Evolutionary conservation across 176 grass and related monocot genomes (phyloP), one percentile per base, ranked within the genome.

Genomic region (Puccinellia tenuiflora): DNA sequence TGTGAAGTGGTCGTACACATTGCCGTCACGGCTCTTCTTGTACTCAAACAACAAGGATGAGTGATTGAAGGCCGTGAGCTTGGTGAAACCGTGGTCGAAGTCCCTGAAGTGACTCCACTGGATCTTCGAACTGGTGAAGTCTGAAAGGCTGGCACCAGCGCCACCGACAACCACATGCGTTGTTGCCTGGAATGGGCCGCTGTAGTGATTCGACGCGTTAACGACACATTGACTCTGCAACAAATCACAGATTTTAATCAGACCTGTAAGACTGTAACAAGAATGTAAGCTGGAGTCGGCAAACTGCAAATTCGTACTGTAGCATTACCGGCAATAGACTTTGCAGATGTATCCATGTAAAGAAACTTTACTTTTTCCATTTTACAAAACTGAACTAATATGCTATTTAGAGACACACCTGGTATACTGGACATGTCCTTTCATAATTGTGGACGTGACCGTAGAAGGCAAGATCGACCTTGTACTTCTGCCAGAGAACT

Each of bases 371-470:
- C n/a, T n/a, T n/a, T n/a, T n/a, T n/a, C n/a, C n/a, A n/a, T n/a
- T n/a, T n/a, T n/a, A n/a, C n/a, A n/a, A n/a, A n/a, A n/a, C n/a
- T n/a, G n/a, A n/a, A n/a, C n/a, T n/a, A n/a, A n/a, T n/a, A n/a
- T n/a, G n/a, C n/a, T n/a, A n/a, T n/a, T 64, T 45, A 73, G 68
- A 33, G 39, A 83, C 48, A 42, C 24, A 94, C 90, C 90, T 92
- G 81, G 24, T 92, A 94, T 63, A 94, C 85, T 43, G 90, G 92
- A 43, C 92, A 94, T 22, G 90, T 94, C 77, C 92, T 88, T 76
- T 94, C 92, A 37, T 94, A 94, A 74, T 77, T 94, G 76, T 94
- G 92, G 31, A 88, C 92, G 12, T 94, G 92, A 18, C 92, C 92
- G 3, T 70, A 94, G 76, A 94, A 80, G 79, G 92, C 87, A 69